These are phyloP conservation scores for Phytopythium aichiense DNA, from an alignment of 352 stramenopile genomes.

Conservation along the genomic window DNA sequence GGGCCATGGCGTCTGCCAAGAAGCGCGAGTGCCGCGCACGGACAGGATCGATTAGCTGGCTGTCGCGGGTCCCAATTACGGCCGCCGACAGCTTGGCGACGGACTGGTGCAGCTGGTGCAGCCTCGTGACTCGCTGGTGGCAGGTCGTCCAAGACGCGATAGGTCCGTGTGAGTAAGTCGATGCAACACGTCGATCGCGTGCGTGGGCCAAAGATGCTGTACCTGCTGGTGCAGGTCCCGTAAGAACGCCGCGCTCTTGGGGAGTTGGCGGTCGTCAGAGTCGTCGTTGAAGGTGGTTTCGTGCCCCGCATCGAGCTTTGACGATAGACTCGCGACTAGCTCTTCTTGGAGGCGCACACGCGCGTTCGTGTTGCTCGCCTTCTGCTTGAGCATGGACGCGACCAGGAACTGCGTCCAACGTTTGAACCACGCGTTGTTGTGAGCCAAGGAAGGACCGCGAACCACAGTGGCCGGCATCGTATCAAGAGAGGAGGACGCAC, in stretches of 20 bases:
- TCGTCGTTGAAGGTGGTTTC: background rate
- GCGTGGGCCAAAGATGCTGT: background rate
- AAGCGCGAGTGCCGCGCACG: constrained; percentile 53
- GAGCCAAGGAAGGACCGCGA: background rate
- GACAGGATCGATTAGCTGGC: constrained; percentile 21
- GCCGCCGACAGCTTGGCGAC: constrained; percentile 55
- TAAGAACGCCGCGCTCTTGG: constrained; percentile 34
- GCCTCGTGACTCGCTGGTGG: constrained; percentile 42
- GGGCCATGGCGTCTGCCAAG: constrained; percentile 34
- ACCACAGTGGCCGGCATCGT: background rate
- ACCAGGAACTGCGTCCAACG: constrained; percentile 36
- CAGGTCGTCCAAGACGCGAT: background rate
- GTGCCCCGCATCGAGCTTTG: background rate
- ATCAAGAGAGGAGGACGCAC: constrained; percentile 10
- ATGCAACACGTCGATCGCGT: background rate
- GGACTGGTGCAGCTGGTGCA: constrained; percentile 59
- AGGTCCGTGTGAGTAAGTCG: background rate
- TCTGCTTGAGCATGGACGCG: constrained; percentile 54
- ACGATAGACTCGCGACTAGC: constrained; percentile 14
- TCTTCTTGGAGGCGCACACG: constrained; percentile 27
- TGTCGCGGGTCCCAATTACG: constrained; percentile 2
- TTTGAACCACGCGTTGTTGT: background rate
- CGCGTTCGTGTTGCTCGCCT: constrained; percentile 42
- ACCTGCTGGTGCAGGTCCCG: constrained; percentile 67
- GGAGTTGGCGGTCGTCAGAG: background rate